phyloP scores from a whole-genome alignment of 148 eudicot genomes.

The Rhododendron simsii region DNA sequence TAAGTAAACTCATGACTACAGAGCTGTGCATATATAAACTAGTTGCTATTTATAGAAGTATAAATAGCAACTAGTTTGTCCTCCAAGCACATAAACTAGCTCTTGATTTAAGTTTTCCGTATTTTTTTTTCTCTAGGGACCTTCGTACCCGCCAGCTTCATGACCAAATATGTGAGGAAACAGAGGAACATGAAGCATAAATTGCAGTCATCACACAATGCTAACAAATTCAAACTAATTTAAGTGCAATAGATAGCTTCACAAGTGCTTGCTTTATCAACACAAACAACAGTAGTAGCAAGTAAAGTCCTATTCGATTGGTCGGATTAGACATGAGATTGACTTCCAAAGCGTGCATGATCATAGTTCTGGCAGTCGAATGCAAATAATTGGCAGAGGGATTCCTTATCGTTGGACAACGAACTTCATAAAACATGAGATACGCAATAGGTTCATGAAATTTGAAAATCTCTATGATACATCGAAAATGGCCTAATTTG shows the following conservation, averaged over 20 bases:
- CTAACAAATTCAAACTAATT: background rate
- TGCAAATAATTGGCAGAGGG: background rate
- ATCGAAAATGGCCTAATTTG: too few species aligned
- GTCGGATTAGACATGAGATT: background rate
- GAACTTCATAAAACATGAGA: too few species aligned
- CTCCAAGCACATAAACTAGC: too few species aligned
- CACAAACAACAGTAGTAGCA: background rate
- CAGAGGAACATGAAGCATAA: constrained; percentile 16
- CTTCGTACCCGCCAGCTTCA: constrained; percentile 42
- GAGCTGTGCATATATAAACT: background rate
- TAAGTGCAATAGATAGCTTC: background rate
- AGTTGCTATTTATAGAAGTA: too few species aligned
- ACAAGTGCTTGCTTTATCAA: background rate
- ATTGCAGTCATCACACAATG: background rate
- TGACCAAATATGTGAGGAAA: constrained; percentile 46
- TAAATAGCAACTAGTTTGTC: too few species aligned
- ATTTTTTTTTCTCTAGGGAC: background rate
- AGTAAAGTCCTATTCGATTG: too few species aligned
- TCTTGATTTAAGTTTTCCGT: too few species aligned
- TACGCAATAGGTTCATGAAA: too few species aligned
- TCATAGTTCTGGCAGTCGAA: background rate
- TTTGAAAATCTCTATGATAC: too few species aligned
- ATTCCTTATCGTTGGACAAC: too few species aligned
- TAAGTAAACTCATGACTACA: background rate
- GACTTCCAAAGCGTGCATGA: background rate